Base-by-base conservation (phyloP, 257 asterid species). In the Craterostigma plantagineum region DNA sequence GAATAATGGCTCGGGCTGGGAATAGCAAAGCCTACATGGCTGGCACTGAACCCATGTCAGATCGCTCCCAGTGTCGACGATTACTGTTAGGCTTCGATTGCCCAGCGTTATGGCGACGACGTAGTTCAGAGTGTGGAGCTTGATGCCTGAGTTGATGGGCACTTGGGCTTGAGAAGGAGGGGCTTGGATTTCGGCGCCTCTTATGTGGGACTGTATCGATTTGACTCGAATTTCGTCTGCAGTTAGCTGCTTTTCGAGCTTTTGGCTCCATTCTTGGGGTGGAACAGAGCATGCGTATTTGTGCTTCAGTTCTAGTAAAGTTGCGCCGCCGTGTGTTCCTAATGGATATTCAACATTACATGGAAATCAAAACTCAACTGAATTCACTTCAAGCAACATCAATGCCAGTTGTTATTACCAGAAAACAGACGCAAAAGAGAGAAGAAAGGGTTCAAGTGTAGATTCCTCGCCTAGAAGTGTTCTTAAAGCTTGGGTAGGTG, bases 21-120 rank as follows among this genome's bases (percentile, higher is more conserved):
- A 54, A 58, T 86, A 76, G 51, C 96, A 81, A 4, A 59, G 40
- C 36, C 58, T 69, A 43, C 92, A 86, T 36, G 96, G 96, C 46
- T 77, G 86, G 56, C 94, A 86, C 45, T 86, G 96, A 11, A 78
- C 79, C 96, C 94, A 86, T 11, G 92, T 78, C 8, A 86, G 67
- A 45, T 86, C 94, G 42, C 91, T 77, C 27, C 96, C 94, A 0
- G 92, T 86, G 61, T 86, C 96, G 0, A 86, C 81, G 6, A 86
- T 81, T 9, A 81, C 70, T 0, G 94, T 81, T 58, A 66, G 14
- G 50, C 76, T 75, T 38, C 68, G 63, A 42, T 62, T 60, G 14
- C 92, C 96, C 52, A 86, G 33, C 13, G 74, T 67, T 34, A 73
- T 38, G 1, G 67, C 63, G 18, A 81, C 77, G 18, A 86, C 59